phyloP scores from a whole-genome alignment of 176 grass and related monocot genomes.

The Pontederia paniculata region DNA sequence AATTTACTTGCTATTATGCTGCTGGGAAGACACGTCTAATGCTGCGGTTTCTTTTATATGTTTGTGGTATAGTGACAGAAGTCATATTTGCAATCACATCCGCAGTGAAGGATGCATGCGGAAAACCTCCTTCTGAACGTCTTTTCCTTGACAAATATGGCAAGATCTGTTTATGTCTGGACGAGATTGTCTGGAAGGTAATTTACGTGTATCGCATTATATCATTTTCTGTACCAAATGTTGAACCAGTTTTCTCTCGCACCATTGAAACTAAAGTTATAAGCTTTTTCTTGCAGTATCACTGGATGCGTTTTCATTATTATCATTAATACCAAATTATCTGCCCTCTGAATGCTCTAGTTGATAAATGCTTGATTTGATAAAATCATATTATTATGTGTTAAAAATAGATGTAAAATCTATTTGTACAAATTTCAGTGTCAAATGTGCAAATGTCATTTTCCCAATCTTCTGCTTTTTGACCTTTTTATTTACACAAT shows the following conservation, averaged over 20 bases:
- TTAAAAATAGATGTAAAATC: too few relatives aligned
- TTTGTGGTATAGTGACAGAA: constrained; percentile 52
- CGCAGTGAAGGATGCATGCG: constrained; percentile 76
- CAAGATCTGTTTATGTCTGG: constrained; percentile 78
- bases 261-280: background rate
- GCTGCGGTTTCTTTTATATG: background rate
- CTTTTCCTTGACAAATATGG: constrained; percentile 99
- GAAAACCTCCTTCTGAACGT: constrained; percentile 59
- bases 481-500: background rate
- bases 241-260: background rate
- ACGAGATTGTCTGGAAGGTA: constrained; percentile 94
- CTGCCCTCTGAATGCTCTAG: too few relatives aligned
- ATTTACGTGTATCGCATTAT: background rate
- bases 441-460: background rate
- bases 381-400: too few relatives aligned
- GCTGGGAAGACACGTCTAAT: background rate
- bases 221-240: background rate
- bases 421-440: background rate
- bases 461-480: background rate
- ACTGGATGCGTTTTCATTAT: too few relatives aligned
- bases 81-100: constrained; percentile 92
- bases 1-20: background rate
- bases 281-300: background rate
- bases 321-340: too few relatives aligned
- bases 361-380: too few relatives aligned